phyloP scores from a whole-genome alignment of 306 rosid genomes.

The Prunus armeniaca region DNA sequence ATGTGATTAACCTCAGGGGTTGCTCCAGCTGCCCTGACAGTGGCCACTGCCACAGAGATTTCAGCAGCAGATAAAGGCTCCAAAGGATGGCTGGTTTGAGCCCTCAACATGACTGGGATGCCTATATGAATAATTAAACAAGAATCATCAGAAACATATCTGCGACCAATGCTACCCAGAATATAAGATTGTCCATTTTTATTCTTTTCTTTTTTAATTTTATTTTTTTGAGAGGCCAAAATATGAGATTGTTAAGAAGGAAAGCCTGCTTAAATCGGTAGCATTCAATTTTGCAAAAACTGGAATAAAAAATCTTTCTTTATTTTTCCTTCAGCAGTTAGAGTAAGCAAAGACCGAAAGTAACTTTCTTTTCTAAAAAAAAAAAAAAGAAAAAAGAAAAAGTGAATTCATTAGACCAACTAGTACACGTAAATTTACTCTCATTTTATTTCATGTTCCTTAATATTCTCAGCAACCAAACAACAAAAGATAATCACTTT shows the following conservation, averaged over 20 bases:
- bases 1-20: slow-evolving; percentile 66
- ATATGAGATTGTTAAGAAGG: neutral
- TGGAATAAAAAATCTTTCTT: neutral
- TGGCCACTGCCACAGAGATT: slow-evolving; percentile 78
- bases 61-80: slow-evolving; percentile 83
- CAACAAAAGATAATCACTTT: neutral
- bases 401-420: slow-evolving; percentile 24
- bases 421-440: neutral
- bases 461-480: neutral
- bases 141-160: slow-evolving; percentile 3
- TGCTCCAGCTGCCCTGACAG: slow-evolving; percentile 78
- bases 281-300: slow-evolving; percentile 2
- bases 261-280: neutral
- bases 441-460: neutral
- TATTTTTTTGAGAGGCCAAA: too few species aligned
- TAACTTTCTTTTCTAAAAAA: neutral
- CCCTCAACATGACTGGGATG: slow-evolving; percentile 58
- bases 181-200: too few species aligned
- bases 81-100: slow-evolving; percentile 74
- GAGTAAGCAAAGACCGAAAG: neutral
- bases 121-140: slow-evolving; percentile 36
- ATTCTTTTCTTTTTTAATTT: too few species aligned
- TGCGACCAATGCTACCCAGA: neutral
- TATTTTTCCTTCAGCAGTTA: neutral
- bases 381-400: neutral